Base-by-base conservation (phyloP, 148 eudicot species). In the Silene uniflora region DNA sequence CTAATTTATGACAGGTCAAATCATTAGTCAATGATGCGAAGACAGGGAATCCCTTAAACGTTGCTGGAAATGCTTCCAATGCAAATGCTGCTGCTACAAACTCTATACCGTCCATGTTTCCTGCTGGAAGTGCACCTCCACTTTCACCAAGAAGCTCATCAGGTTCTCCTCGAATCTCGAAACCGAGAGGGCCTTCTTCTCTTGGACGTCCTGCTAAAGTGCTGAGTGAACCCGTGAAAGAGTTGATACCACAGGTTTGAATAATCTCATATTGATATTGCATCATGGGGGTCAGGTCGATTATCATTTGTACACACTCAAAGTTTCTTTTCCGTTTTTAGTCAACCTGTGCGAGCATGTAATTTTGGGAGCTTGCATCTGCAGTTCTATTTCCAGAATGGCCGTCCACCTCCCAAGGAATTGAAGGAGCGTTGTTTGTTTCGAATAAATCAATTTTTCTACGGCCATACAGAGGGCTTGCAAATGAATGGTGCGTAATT, bases 121-220 rank as follows among this genome's bases (percentile, higher is more conserved):
- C 99, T 29, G 98, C 99, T 66, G 97, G 99, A 71, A 95, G 97
- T 79, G 90, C 97, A 12, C 99, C 99, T 78, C 99, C 99, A 39
- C 97, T 95, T 79, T 95, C 99, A 60, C 99, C 99, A 14, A 91
- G 99, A 80, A 92, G 99, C 81, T 89, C 94, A 74, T 89, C 98
- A 72, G 99, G 99, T 70, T 95, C 99, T 69, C 99, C 99, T 71
- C 96, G 99, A 76, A 66, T 86, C 74, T 71, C 81, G 85, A 95
- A 86, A 77, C 97, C 88, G 72, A 84, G 98, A 75, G 97, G 93
- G 22, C 98, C 91, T 59, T 95, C 99, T 67, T 77, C 85, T 32
- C 77, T 95, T 21, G 84, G 97, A 67, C 91, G 97, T 63, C 92
- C 97, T 76, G 81, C 88, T 60, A 92, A 85, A 86, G 76, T 89